Evolutionary conservation across 2,329 filamentous ascomycete species (phyloP).

Genomic region (Karstenula rhodostoma): DNA sequence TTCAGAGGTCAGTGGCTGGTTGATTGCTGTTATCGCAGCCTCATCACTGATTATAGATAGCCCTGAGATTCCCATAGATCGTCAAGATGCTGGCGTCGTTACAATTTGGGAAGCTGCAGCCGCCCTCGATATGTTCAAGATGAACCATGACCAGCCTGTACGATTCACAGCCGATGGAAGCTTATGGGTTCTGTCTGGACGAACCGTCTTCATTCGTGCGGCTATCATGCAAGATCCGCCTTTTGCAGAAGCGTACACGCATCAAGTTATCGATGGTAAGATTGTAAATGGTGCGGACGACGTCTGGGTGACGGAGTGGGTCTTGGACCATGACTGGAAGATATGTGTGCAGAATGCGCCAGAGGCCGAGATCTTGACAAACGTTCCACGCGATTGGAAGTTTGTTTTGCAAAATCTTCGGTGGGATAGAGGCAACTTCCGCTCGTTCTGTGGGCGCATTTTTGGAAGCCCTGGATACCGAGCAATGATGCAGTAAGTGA

Average conservation of each 20-base stretch:
- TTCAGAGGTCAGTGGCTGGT: neutral
- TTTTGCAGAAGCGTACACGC: neutral
- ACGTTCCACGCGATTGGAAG: neutral
- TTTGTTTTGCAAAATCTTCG: constrained; percentile 2
- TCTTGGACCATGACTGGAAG: constrained; percentile 3
- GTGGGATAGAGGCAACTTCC: constrained; percentile 4
- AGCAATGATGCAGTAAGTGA: neutral
- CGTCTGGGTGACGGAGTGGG: constrained; percentile 1
- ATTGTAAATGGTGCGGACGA: constrained; percentile 5
- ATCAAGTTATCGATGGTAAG: neutral
- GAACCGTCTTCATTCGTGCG: constrained; percentile 3
- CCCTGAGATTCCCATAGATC: neutral
- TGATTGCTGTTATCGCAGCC: neutral
- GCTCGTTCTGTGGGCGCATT: neutral
- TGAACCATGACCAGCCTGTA: neutral
- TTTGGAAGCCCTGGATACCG: neutral
- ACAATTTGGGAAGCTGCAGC: constrained; percentile 1
- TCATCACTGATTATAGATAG: neutral
- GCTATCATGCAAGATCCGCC: constrained; percentile 1
- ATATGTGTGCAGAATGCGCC: neutral
- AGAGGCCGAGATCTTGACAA: neutral
- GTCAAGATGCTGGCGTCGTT: neutral
- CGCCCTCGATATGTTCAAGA: neutral
- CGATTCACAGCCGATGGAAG: constrained; percentile 5
- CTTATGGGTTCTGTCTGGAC: neutral